Conservation (phyloP, 169 alveolate species). For the Plasmodium billcollinsi region DNA sequence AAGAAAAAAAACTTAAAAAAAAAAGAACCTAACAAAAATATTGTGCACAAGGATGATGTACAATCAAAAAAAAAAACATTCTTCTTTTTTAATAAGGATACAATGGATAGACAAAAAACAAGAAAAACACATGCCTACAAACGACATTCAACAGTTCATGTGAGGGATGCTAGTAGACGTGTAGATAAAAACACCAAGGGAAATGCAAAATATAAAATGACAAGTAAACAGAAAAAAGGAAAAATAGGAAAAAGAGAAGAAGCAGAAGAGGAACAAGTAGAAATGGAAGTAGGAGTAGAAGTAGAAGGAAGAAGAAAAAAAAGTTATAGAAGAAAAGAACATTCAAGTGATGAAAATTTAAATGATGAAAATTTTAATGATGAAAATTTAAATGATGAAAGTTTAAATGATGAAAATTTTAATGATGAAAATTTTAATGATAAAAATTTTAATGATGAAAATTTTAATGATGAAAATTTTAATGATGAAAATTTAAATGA, state of each 20-base stretch:
- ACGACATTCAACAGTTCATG: background rate
- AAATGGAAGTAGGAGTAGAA: background rate
- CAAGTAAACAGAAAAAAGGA: background rate
- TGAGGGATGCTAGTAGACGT: background rate
- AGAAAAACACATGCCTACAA: background rate
- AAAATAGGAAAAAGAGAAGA: background rate
- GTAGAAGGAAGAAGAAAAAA: background rate
- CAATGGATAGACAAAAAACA: background rate
- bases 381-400: too few species aligned
- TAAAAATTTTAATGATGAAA: too few species aligned
- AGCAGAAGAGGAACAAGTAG: background rate
- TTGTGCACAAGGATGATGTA: too few species aligned
- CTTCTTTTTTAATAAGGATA: slow-evolving; percentile 2
- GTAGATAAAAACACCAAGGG: background rate
- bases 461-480: too few species aligned
- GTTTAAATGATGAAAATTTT: too few species aligned
- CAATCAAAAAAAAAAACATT: background rate
- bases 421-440: too few species aligned
- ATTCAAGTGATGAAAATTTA: background rate
- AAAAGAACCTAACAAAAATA: background rate
- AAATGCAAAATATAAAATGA: background rate
- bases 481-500: background rate
- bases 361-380: too few species aligned
- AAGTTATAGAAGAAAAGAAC: background rate
- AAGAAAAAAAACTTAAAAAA: slow-evolving; percentile 30